A percentile compares a stretch with the other conserved stretches of the same genome.
phyloP scores from a whole-genome alignment of 352 stramenopile species.

The Blastocystis sp. region DNA sequence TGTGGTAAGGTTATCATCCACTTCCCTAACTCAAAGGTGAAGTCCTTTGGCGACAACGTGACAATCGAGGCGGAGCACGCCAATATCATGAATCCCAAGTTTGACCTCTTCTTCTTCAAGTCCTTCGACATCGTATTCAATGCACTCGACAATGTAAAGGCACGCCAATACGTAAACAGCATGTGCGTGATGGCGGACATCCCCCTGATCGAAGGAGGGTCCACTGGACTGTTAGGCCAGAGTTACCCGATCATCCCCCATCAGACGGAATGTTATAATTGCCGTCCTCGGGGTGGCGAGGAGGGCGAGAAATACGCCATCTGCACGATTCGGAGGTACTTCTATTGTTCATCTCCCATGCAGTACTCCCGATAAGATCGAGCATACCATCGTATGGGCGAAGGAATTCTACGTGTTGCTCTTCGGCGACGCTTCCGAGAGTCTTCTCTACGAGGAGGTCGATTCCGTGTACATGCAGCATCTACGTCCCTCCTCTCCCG shows the following conservation, averaged over 20 bases:
- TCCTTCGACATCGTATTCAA: constrained; percentile 93
- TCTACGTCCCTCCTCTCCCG: not conserved
- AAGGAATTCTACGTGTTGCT: constrained; percentile 78
- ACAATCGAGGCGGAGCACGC: constrained; percentile 84
- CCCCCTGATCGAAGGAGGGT: constrained; percentile 88
- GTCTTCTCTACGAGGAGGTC: constrained; percentile 87
- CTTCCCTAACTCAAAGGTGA: constrained; percentile 59
- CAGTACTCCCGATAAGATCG: constrained; percentile 91
- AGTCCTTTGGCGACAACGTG: constrained; percentile 60
- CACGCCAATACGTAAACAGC: constrained; percentile 92
- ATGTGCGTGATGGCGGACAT: constrained; percentile 79
- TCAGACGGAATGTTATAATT: constrained; percentile 97
- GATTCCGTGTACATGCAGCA: constrained; percentile 72
- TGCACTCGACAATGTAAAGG: constrained; percentile 96
- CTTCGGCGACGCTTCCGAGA: constrained; percentile 71
- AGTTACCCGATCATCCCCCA: constrained; percentile 59
- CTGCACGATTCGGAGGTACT: constrained; percentile 86
- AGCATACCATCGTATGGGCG: constrained; percentile 98
- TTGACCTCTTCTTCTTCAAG: constrained; percentile 75
- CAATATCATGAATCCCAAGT: constrained; percentile 85
- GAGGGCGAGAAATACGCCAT: constrained; percentile 94
- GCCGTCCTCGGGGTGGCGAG: constrained; percentile 77
- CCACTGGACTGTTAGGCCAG: constrained; percentile 92
- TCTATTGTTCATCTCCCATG: not conserved
- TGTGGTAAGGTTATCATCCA: constrained; percentile 56